phyloP scores from a whole-genome alignment of 768 basidiomycete genomes.

The Calocybe cyanea region DNA sequence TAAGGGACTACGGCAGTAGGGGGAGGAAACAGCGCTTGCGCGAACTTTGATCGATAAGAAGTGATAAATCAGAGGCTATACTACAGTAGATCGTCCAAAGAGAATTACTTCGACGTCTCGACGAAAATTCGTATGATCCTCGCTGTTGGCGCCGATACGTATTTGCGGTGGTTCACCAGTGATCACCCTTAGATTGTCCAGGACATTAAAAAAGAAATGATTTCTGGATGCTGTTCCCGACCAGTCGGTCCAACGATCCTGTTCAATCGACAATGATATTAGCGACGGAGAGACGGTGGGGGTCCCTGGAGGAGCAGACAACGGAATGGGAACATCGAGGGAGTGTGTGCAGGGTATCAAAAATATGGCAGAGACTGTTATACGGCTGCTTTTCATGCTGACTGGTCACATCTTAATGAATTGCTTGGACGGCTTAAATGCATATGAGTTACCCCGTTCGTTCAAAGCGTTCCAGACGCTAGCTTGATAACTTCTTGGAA shows the following conservation, averaged over 20 bases:
- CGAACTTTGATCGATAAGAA: conserved; percentile 28
- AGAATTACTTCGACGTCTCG: conserved; percentile 38
- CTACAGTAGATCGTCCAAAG: not conserved
- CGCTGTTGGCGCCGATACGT: conserved; percentile 55
- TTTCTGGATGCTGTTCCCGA: conserved; percentile 48
- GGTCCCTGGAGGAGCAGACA: conserved; percentile 7
- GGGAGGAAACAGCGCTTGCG: conserved; percentile 47
- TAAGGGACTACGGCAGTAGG: conserved; percentile 50
- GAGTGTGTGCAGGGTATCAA: not conserved
- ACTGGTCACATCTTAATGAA: no score
- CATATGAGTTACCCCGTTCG: not conserved
- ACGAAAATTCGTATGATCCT: conserved; percentile 58
- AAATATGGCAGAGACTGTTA: not conserved
- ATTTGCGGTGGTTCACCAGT: conserved; percentile 53
- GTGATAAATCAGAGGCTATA: not conserved
- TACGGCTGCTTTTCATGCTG: no score
- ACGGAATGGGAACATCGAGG: conserved; percentile 7
- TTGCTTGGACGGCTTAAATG: no score
- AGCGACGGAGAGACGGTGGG: conserved; percentile 28
- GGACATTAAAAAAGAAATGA: conserved; percentile 55
- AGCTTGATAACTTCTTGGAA: not conserved
- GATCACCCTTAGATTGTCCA: conserved; percentile 51
- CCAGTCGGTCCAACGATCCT: conserved; percentile 72
- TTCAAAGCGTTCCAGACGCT: not conserved
- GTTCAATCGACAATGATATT: conserved; percentile 65